Percentiles rank a stretch among this genome's conserved stretches.
Conservation (phyloP, 176 grass and related monocot species). For the Raddia distichophylla region DNA sequence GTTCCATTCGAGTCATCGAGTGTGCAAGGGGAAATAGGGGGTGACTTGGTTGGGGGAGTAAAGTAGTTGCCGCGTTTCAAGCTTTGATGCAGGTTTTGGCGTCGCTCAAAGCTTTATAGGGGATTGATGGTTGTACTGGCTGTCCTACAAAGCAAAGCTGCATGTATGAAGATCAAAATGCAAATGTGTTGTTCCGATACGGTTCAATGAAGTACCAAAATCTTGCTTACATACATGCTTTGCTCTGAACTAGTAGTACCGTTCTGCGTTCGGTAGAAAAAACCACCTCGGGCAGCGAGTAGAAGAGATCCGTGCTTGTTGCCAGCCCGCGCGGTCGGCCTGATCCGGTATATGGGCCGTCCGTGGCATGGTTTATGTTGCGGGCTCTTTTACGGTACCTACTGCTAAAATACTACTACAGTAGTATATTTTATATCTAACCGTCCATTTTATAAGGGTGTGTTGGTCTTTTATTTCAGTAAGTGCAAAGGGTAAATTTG, state of each 20-base stretch:
- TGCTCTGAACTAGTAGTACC: too few relatives aligned
- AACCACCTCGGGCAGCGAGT: too few relatives aligned
- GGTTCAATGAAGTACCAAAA: neutral
- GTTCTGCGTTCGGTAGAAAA: neutral
- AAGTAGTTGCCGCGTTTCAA: constrained; percentile 1
- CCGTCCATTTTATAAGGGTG: too few relatives aligned
- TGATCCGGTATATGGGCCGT: too few relatives aligned
- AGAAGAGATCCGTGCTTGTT: too few relatives aligned
- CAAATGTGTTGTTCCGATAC: neutral
- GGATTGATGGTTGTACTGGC: neutral
- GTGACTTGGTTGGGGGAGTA: neutral
- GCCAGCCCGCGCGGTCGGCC: too few relatives aligned
- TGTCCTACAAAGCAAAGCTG: neutral
- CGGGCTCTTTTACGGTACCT: too few relatives aligned
- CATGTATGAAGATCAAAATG: neutral
- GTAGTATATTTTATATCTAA: too few relatives aligned
- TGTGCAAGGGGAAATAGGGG: neutral
- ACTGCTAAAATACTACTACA: too few relatives aligned
- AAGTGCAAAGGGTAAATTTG: too few relatives aligned
- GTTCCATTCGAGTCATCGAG: neutral
- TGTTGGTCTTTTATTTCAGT: too few relatives aligned
- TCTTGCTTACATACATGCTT: neutral
- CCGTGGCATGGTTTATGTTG: too few relatives aligned
- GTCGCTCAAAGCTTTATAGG: constrained; percentile 18
- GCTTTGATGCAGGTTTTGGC: constrained; percentile 24